Evolutionary conservation across 352 stramenopile genomes (phyloP).

Genomic region (Phytophthora pini): DNA sequence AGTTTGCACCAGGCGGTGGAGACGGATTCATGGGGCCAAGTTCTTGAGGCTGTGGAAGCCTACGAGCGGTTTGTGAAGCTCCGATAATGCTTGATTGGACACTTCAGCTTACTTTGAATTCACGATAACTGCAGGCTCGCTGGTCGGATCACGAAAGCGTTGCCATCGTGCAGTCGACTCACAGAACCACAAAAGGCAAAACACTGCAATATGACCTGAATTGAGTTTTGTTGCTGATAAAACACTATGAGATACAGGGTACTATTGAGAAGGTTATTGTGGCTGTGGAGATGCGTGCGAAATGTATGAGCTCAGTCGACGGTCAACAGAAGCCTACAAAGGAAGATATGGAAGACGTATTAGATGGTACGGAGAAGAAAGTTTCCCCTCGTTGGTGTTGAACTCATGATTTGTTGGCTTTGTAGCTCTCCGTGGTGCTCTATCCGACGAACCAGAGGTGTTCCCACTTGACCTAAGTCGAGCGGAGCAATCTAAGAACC

Average conservation of each 20-base stretch:
- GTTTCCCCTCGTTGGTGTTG: neutral
- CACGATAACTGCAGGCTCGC: conserved; percentile 38
- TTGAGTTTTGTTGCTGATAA: neutral
- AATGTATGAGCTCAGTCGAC: conserved; percentile 64
- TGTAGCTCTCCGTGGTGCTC: conserved; percentile 45
- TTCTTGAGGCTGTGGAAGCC: conserved; percentile 78
- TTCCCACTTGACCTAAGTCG: conserved; percentile 41
- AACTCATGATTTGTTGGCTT: neutral
- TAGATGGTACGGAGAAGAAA: conserved; percentile 46
- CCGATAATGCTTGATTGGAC: neutral
- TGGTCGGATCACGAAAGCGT: conserved; percentile 39
- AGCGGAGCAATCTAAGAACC: conserved; percentile 28
- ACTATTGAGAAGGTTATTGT: conserved; percentile 49
- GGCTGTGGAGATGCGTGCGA: conserved; percentile 59
- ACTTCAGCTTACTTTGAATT: neutral
- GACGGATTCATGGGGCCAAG: conserved; percentile 71
- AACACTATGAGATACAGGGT: conserved; percentile 11
- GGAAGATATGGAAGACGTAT: conserved; percentile 71
- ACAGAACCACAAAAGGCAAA: conserved; percentile 47
- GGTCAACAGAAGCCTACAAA: conserved; percentile 62
- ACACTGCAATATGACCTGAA: neutral
- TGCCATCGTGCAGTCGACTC: conserved; percentile 52
- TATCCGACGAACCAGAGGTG: conserved; percentile 49
- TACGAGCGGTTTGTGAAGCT: conserved; percentile 60
- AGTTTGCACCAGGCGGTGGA: conserved; percentile 65